A percentile compares a stretch with the other conserved stretches of the same genome.
Evolutionary conservation across 805 yeast species (phyloP).

Genomic region (Yarrowia porcina): DNA sequence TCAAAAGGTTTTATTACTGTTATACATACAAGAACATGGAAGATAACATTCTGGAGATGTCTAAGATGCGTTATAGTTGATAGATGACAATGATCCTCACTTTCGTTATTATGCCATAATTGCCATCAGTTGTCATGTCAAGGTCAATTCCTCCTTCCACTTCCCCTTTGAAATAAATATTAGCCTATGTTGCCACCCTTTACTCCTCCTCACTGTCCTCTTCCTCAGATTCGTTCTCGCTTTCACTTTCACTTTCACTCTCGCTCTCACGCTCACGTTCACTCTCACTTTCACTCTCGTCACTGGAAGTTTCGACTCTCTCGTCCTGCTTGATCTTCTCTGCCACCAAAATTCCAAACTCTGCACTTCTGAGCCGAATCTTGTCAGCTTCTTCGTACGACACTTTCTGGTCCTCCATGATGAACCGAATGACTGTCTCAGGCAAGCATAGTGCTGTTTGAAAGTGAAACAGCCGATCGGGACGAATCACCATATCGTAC

Average conservation of each 20-base stretch:
- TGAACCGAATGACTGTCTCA: neutral
- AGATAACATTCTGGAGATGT: too few relatives aligned
- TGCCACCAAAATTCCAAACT: neutral
- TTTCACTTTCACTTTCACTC: neutral
- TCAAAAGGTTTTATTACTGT: too few relatives aligned
- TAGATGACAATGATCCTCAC: too few relatives aligned
- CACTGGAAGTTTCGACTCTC: neutral
- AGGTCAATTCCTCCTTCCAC: too few relatives aligned
- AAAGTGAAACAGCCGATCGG: neutral
- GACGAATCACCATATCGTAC: neutral
- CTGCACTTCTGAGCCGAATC: neutral
- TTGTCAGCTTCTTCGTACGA: constrained; percentile 1
- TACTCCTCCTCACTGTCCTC: neutral
- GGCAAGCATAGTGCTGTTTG: constrained; percentile 2
- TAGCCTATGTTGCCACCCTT: neutral
- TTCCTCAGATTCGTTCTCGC: neutral
- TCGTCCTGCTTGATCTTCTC: neutral
- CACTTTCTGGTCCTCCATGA: neutral
- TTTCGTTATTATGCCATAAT: too few relatives aligned
- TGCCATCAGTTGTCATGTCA: too few relatives aligned
- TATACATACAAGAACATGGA: too few relatives aligned
- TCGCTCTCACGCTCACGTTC: neutral
- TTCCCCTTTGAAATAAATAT: neutral
- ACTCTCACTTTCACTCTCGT: neutral
- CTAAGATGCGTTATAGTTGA: too few relatives aligned